Conservation (phyloP, 2,329 filamentous ascomycete species). For the Rugonectria rugulosa region DNA sequence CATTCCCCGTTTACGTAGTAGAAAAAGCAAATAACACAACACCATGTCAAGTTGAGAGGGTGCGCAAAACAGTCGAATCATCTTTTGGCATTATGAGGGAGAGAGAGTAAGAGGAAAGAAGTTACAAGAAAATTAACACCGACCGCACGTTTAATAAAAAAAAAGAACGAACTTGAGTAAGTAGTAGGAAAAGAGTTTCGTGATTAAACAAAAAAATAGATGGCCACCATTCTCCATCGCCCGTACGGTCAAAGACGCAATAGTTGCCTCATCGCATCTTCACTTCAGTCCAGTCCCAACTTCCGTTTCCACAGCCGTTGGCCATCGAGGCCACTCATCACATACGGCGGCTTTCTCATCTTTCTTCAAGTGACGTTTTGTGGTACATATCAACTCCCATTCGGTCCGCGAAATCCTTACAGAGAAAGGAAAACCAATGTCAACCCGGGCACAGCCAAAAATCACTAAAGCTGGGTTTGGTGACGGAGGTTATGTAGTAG, state of each 20-base stretch:
- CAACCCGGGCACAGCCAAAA: conserved; percentile 40
- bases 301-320: conserved; percentile 24
- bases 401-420: conserved; percentile 41
- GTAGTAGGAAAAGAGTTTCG: conserved; percentile 46
- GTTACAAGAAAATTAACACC: conserved; percentile 6
- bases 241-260: conserved; percentile 45
- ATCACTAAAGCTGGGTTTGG: conserved; percentile 33
- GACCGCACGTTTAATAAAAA: too few species aligned
- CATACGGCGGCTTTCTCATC: conserved; percentile 33
- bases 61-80: not conserved
- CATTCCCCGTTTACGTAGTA: conserved; percentile 2
- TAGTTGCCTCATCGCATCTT: conserved; percentile 33
- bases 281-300: conserved; percentile 27
- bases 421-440: conserved; percentile 40
- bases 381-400: conserved; percentile 43
- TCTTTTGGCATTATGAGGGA: conserved; percentile 8
- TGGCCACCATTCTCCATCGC: conserved; percentile 50
- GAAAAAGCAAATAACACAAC: conserved; percentile 18
- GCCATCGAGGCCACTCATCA: conserved; percentile 31
- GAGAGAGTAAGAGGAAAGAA: not conserved
- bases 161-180: conserved; percentile 19
- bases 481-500: conserved; percentile 27
- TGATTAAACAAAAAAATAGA: conserved; percentile 62
- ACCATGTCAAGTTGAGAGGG: conserved; percentile 16
- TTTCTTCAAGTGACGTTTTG: conserved; percentile 40